Conservation (phyloP, 352 stramenopile species). For the Globisporangium megalacanthum region DNA sequence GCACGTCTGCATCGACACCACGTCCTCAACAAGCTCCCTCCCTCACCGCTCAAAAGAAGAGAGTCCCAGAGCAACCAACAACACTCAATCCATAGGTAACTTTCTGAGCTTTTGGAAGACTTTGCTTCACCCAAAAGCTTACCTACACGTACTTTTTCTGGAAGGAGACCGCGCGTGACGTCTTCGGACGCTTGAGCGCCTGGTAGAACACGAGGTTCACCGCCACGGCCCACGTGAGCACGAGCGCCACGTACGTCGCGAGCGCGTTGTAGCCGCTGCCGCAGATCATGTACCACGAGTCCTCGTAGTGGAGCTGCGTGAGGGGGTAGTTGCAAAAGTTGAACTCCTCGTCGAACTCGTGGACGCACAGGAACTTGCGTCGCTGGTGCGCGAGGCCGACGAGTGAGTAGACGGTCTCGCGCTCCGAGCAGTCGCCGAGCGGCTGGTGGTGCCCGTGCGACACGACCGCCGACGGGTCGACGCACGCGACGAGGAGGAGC, state of each 20-base stretch:
- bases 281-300: constrained; percentile 86
- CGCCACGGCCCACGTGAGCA: constrained; percentile 22
- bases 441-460: constrained; percentile 73
- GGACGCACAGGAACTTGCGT: constrained; percentile 65
- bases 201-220: constrained; percentile 38
- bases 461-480: constrained; percentile 66
- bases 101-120: no score
- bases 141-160: constrained; percentile 33
- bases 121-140: no score
- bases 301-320: constrained; percentile 61
- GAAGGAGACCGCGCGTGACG: constrained; percentile 53
- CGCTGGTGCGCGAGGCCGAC: constrained; percentile 50
- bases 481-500: constrained; percentile 46
- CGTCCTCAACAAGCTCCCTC: no score
- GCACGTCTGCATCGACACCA: no score
- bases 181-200: constrained; percentile 64
- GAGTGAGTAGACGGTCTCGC: constrained; percentile 54
- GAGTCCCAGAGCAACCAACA: no score
- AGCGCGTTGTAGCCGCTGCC: constrained; percentile 58
- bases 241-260: constrained; percentile 43
- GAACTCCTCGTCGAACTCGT: constrained; percentile 82
- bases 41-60: no score
- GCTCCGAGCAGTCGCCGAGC: constrained; percentile 58
- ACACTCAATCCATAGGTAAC: no score
- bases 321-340: constrained; percentile 78